Conservation (phyloP, 2,329 filamentous ascomycete genomes). For the Chaetomiaceae sp. region DNA sequence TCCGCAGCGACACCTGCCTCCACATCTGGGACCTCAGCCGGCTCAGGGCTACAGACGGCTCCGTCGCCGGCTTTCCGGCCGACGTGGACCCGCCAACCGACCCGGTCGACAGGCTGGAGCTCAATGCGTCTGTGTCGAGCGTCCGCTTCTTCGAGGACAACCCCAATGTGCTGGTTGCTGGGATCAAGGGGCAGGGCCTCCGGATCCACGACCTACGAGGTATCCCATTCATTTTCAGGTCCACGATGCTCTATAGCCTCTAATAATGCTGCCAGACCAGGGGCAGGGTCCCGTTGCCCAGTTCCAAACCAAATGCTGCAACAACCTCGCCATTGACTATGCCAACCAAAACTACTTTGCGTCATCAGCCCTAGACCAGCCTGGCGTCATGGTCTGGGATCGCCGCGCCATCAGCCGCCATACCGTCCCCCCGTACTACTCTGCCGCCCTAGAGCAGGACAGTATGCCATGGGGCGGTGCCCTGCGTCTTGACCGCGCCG, state of each 20-base stretch:
- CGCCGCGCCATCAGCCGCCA: conserved; percentile 54
- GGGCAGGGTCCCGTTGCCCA: conserved; percentile 44
- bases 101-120: conserved; percentile 54
- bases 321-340: conserved; percentile 71
- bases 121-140: conserved; percentile 70
- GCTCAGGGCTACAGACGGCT: conserved; percentile 43
- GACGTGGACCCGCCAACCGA: conserved; percentile 46
- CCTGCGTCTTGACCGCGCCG: conserved; percentile 50
- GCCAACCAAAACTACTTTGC: conserved; percentile 78
- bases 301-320: conserved; percentile 62
- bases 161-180: conserved; percentile 67
- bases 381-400: conserved; percentile 73
- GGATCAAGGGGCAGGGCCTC: conserved; percentile 68
- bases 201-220: conserved; percentile 74
- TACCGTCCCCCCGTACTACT: conserved; percentile 48
- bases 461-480: conserved; percentile 58
- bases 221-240: conserved; percentile 30
- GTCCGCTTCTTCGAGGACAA: conserved; percentile 76
- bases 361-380: conserved; percentile 69
- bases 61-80: conserved; percentile 42
- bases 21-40: conserved; percentile 76
- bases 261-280: conserved; percentile 35
- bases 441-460: conserved; percentile 54
- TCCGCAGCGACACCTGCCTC: conserved; percentile 73
- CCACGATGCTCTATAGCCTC: neutral